A percentile compares a stretch with the other conserved stretches of the same genome.
These are phyloP conservation scores for Scleromitrula shiraiana DNA, from an alignment of 2,329 filamentous ascomycete genomes.

Conservation along the genomic window DNA sequence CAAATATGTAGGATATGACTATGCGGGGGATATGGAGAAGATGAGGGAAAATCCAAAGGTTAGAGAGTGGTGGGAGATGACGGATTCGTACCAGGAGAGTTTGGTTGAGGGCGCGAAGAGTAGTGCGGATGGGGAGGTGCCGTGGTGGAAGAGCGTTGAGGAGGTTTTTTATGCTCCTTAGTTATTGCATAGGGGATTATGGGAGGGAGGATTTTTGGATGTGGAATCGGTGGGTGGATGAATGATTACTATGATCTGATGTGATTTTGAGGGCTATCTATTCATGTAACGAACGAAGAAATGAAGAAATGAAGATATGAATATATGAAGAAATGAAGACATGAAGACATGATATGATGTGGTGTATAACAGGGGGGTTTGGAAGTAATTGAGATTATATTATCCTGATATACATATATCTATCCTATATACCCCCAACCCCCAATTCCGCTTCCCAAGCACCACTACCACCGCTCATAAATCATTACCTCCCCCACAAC, in stretches of 20 bases:
- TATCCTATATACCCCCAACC: neutral
- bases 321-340: too few relatives aligned
- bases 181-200: conserved; percentile 13
- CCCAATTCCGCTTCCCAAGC: too few relatives aligned
- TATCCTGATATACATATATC: too few relatives aligned
- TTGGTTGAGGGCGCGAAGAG: conserved; percentile 51
- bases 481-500: neutral
- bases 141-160: conserved; percentile 62
- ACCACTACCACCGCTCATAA: too few relatives aligned
- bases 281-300: too few relatives aligned
- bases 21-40: conserved; percentile 64
- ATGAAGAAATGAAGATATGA: too few relatives aligned
- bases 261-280: too few relatives aligned
- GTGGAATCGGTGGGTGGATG: too few relatives aligned
- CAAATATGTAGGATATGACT: conserved; percentile 71
- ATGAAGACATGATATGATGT: too few relatives aligned
- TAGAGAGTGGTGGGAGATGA: conserved; percentile 74
- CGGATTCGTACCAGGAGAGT: conserved; percentile 64
- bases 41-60: conserved; percentile 69
- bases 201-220: neutral
- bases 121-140: conserved; percentile 50
- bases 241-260: too few relatives aligned
- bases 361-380: too few relatives aligned
- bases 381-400: too few relatives aligned
- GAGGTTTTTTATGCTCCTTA: conserved; percentile 59